Conservation (phyloP, 2,329 filamentous ascomycete species). For the Chlorencoelia australis region DNA sequence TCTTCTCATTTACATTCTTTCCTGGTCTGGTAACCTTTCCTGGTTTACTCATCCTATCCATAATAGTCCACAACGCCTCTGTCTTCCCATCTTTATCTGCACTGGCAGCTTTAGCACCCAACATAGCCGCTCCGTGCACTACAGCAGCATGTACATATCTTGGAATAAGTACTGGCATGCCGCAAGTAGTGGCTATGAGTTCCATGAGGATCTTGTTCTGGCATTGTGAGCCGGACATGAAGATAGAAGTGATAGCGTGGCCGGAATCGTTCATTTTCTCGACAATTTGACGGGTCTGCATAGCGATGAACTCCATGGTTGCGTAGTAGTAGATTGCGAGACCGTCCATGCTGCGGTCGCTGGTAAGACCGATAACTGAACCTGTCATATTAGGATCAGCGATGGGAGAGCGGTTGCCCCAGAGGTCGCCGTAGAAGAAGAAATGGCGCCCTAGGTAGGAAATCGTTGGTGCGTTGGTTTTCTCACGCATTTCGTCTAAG, state of each 20-base stretch:
- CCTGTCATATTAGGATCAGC: constrained; percentile 92
- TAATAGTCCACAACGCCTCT: constrained; percentile 88
- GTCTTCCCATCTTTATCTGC: constrained; percentile 66
- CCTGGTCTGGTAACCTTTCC: constrained; percentile 74
- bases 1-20: constrained; percentile 62
- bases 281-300: constrained; percentile 93
- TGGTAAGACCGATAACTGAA: constrained; percentile 74
- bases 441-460: constrained; percentile 84
- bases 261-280: constrained; percentile 87
- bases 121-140: constrained; percentile 96
- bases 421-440: constrained; percentile 98
- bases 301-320: constrained; percentile 95
- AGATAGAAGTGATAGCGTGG: constrained; percentile 82
- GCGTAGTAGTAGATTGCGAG: constrained; percentile 89
- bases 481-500: constrained; percentile 64
- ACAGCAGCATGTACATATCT: constrained; percentile 92
- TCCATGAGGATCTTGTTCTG: constrained; percentile 90
- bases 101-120: constrained; percentile 93
- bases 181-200: constrained; percentile 80
- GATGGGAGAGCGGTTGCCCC: constrained; percentile 90
- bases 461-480: constrained; percentile 61
- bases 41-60: constrained; percentile 95
- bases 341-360: constrained; percentile 77
- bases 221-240: constrained; percentile 98
- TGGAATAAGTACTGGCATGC: constrained; percentile 88